Base-by-base conservation (phyloP, 805 yeast species). In the Suhomyces pyralidae region DNA sequence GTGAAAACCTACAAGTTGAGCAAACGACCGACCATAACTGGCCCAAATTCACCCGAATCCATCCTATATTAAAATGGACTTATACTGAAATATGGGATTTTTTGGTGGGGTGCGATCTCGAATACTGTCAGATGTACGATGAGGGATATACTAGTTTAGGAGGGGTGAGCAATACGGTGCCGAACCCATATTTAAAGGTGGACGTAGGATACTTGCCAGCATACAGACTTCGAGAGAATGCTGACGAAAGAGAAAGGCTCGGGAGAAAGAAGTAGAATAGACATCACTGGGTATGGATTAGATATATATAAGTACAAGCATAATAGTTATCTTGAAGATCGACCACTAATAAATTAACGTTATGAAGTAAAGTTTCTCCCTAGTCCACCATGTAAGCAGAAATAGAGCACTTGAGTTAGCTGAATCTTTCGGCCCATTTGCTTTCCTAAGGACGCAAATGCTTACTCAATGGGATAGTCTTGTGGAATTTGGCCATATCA, bases 141-240 rank as follows among this genome's bases (percentile, higher is more conserved):
- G 51, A 59, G 36, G 99, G 99, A 0, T 94, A 86, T 63, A 92
- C 99, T 0, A 89, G 97, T 0, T 69, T 94, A 17, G 99, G 99
- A 2, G 94, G 96, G 0, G 71, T 83, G 1, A 71, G 80, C 51
- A 80, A 83, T 43, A 93, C 99, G 0, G 61, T 79, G 2, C 83
- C 81, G 32, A 94, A 94, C 65, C 96, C 96, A 10, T 76, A 71
- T 51, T 65, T 75, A 51, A 48, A 48, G 15, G 53, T 51, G 19
- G 48, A 66, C 45, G 51, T 56, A 22, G 52, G 44, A 8, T 81
- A 72, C 54, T 59, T 63, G 50, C 87, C 86, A 1, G 87, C 88
- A 2, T 84, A 80, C 63, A 69, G 70, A 71, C 80, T 90, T 38
- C 78, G 61, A 7, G 87, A 85, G 49, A 82, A 83, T 54, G 79